Base-by-base conservation (phyloP, 2,329 filamentous ascomycete species). In the Metarhizium anisopliae region DNA sequence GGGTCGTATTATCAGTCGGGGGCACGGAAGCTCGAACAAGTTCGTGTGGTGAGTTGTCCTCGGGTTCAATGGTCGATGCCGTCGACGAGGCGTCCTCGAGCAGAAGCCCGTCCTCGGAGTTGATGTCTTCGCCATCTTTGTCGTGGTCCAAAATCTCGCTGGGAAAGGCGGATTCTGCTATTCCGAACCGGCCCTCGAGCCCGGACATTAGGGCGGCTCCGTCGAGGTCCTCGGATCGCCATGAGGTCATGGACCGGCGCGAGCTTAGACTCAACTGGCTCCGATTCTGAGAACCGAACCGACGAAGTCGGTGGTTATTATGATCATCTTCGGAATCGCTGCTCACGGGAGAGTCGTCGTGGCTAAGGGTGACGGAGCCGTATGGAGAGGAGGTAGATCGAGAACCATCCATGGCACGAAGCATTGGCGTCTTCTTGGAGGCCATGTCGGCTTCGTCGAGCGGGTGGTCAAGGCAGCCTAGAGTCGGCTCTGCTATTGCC, bases 11-110 rank as follows among this genome's bases (percentile, higher is more conserved):
- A 71, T 94, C 89, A 36, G 82, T 85, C 4, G 88, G 84, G 13
- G 87, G 78, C 7, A 94, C 89, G 0, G 88, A 90, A 49, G 89
- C 89, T 56, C 89, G 83, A 42, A 94, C 90, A 67, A 90, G 86
- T 50, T 89, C 77, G 67, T 93, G 90, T 11, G 85, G 85, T 0
- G 87, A 90, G 69, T 90, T 85, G 66, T 89, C 86, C 16, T 78
- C 74, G 13, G 81, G 79, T 42, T 80, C 74, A 36, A 77, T 72
- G 30, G 81, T 77, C 20, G 73, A 68, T 16, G 74, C 72, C 30
- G 70, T 72, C 11, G 68, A 66, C n/a, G 69, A 68, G n/a, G 64
- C 68, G 16, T 74, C 70, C 18, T 70, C 70, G 14, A 71, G 57
- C 51, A 69, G 62, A 29, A 64, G 66, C 5, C 67, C 67, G 29